Percentiles rank a stretch among this genome's conserved stretches.
Conservation (phyloP, 129 eudicot genomes). For the Cynara cardunculus region DNA sequence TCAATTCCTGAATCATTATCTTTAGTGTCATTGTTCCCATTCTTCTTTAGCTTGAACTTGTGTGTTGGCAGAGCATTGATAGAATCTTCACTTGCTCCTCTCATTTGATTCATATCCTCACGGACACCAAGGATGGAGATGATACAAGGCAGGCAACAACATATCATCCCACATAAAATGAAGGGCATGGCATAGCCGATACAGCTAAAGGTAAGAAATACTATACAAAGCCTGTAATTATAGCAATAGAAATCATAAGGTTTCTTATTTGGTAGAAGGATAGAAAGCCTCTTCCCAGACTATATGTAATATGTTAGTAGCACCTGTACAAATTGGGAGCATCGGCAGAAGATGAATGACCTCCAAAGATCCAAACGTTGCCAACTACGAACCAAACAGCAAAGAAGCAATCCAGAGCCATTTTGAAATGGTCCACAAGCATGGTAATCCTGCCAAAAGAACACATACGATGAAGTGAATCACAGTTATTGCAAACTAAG, state of each 20-base stretch:
- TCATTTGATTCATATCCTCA: slow-evolving; percentile 55
- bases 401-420: slow-evolving; percentile 79
- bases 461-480: not conserved
- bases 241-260: not conserved
- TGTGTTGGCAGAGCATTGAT: slow-evolving; percentile 65
- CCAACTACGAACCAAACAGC: slow-evolving; percentile 90
- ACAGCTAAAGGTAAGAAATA: slow-evolving; percentile 68
- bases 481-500: not conserved
- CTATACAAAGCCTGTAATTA: slow-evolving; percentile 64
- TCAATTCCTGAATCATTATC: slow-evolving; percentile 40
- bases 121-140: slow-evolving; percentile 63
- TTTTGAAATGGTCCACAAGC: slow-evolving; percentile 64
- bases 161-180: slow-evolving; percentile 64
- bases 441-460: slow-evolving; percentile 37
- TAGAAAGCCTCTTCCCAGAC: not conserved
- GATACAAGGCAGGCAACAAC: slow-evolving; percentile 79
- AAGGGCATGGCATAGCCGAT: slow-evolving; percentile 77
- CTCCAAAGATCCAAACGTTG: slow-evolving; percentile 81
- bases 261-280: not conserved
- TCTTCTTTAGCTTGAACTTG: slow-evolving; percentile 50
- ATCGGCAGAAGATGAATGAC: slow-evolving; percentile 62
- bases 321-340: slow-evolving; percentile 84
- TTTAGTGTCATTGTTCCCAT: slow-evolving; percentile 24
- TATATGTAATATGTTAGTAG: not conserved
- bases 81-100: slow-evolving; percentile 64